Conservation (phyloP, 2,329 filamentous ascomycete genomes). For the Pestalotiopsis sp. region DNA sequence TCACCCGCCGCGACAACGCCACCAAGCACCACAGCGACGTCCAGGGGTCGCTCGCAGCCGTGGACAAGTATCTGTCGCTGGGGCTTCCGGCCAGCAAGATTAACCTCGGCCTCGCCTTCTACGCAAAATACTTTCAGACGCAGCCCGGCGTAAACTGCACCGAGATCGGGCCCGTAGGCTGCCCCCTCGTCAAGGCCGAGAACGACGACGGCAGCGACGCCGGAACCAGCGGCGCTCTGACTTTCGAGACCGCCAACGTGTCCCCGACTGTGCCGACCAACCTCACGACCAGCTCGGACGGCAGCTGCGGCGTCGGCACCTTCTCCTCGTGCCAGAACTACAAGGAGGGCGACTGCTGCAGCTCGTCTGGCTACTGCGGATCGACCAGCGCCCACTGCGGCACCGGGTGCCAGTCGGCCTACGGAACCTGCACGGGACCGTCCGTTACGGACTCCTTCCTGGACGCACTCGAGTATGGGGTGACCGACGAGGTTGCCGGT, state of each 20-base stretch:
- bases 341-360: slow-evolving; percentile 29
- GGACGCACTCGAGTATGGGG: slow-evolving; percentile 51
- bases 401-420: slow-evolving; percentile 30
- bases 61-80: slow-evolving; percentile 60
- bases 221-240: slow-evolving; percentile 58
- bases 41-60: slow-evolving; percentile 48
- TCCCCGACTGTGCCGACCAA: slow-evolving; percentile 20
- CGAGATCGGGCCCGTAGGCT: slow-evolving; percentile 45
- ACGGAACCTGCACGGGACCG: slow-evolving; percentile 44
- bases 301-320: slow-evolving; percentile 31
- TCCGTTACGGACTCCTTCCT: slow-evolving; percentile 59
- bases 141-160: slow-evolving; percentile 38
- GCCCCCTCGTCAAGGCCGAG: slow-evolving; percentile 57
- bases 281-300: slow-evolving; percentile 27
- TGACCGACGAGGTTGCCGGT: slow-evolving; percentile 57
- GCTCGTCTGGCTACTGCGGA: slow-evolving; percentile 32
- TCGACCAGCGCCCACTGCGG: slow-evolving; percentile 20
- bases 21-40: slow-evolving; percentile 69
- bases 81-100: slow-evolving; percentile 53
- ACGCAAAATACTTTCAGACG: slow-evolving; percentile 65
- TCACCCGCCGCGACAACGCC: slow-evolving; percentile 65
- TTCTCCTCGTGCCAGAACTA: slow-evolving; percentile 28
- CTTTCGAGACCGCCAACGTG: slow-evolving; percentile 43
- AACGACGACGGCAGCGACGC: slow-evolving; percentile 57
- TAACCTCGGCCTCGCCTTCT: slow-evolving; percentile 67